Evolutionary conservation across 345 rosid species (phyloP), one percentile per base, ranked within the genome.

Genomic region (Salix arbutifolia): DNA sequence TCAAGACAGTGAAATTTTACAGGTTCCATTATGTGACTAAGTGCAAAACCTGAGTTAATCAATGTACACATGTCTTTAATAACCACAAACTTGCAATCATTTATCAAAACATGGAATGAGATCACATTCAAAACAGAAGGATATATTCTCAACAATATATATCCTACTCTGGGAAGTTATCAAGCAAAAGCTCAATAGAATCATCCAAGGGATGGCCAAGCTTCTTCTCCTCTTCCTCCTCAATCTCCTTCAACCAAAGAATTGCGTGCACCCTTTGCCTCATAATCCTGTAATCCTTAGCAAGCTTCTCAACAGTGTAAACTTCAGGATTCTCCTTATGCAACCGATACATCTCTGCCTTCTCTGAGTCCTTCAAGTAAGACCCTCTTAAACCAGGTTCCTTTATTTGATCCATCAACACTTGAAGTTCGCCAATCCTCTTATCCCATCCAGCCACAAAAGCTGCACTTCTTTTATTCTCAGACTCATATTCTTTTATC

Each of bases 211-310:
- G 96, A 77, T 80, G 96, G 61, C 94, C 98, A 66, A 83, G 91
- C 80, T 87, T 96, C 77, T 86, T 92, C 91, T 96, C 99, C 83
- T 89, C 90, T 85, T 96, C 94, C 79, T 89, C 97, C 81, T 96
- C 98, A 66, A 87, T 84, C 79, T 96, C 90, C 78, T 96, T 96
- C 76, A 93, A 85, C 94, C 97, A 96, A 80, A 96, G 94, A 81
- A 96, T 93, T 9, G 98, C 97, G 70, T 93, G 96, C 73, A 96
- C 98, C 77, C 98, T 88, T 86, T 96, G 99, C 80, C 98, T 90
- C 98, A 96, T 91, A 42, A 96, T 87, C 88, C 97, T 91, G 71
- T 86, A 96, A 81, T 96, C 98, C 80, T 92, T 96, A 13, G 99
- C 95, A 80, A 93, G 91, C 83, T 79, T 90, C 84, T 90, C 93